A percentile compares a stretch with the other conserved stretches of the same genome.
These are phyloP conservation scores for Theobroma grandiflorum DNA, from an alignment of 441 rosid genomes.

Conservation along the genomic window DNA sequence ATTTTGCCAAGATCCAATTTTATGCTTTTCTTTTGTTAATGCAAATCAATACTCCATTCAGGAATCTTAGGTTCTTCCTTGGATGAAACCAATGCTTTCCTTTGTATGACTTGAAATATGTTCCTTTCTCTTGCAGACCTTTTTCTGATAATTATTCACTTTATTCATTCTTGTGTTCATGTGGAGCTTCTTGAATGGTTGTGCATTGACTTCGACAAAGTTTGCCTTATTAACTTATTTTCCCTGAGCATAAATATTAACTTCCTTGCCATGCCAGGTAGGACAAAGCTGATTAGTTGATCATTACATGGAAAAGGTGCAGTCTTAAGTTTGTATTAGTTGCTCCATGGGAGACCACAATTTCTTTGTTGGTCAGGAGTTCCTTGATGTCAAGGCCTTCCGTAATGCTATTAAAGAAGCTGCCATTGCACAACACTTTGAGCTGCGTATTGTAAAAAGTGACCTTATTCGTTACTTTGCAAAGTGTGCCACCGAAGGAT, in stretches of 20 bases:
- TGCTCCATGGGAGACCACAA: conserved; percentile 45
- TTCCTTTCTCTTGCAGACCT: conserved; percentile 34
- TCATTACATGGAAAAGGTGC: conserved; percentile 23
- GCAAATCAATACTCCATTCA: background rate
- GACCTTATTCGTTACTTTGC: conserved; percentile 64
- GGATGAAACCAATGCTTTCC: background rate
- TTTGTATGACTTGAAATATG: background rate
- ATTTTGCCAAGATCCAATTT: too few relatives aligned
- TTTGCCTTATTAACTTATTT: conserved; percentile 9
- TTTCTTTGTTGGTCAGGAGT: conserved; percentile 63
- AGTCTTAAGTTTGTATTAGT: conserved; percentile 30
- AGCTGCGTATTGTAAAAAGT: conserved; percentile 62
- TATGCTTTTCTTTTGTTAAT: background rate
- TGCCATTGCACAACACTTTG: conserved; percentile 69
- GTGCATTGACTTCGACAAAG: background rate
- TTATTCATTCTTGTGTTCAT: conserved; percentile 16
- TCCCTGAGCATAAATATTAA: background rate
- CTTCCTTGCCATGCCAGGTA: background rate
- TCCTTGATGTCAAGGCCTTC: conserved; percentile 66
- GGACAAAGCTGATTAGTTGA: conserved; percentile 18
- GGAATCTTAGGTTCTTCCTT: background rate
- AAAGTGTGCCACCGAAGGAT: conserved; percentile 67
- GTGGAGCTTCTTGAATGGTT: conserved; percentile 1
- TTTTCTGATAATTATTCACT: conserved; percentile 24
- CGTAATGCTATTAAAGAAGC: conserved; percentile 66